A percentile compares a stretch with the other conserved stretches of the same genome.
These are phyloP conservation scores for Nothophoma quercina DNA, from an alignment of 2,329 filamentous ascomycete genomes.

Conservation along the genomic window DNA sequence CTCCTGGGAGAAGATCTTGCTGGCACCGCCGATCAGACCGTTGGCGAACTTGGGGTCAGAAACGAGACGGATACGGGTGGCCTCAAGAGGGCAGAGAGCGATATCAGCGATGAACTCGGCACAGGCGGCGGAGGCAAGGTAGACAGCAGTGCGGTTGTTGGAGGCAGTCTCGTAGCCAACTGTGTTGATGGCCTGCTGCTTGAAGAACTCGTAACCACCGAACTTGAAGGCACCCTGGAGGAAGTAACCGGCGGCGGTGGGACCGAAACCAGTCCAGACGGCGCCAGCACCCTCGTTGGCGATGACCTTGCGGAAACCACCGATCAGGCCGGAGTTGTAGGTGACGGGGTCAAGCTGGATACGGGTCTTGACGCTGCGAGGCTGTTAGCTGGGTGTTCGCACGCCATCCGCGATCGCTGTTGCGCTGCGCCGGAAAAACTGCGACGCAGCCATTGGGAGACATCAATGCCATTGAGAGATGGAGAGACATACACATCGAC, in stretches of 20 bases:
- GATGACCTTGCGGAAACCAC: constrained; percentile 86
- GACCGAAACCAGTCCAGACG: constrained; percentile 84
- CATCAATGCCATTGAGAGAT: constrained; percentile 6
- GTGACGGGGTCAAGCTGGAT: constrained; percentile 90
- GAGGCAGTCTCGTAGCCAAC: constrained; percentile 73
- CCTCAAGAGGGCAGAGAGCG: constrained; percentile 89
- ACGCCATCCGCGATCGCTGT: constrained; percentile 21
- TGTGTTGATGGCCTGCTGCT: constrained; percentile 84
- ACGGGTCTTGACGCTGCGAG: constrained; percentile 84
- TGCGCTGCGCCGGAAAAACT: constrained; percentile 19
- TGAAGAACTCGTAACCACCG: constrained; percentile 96
- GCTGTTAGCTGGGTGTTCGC: constrained; percentile 32
- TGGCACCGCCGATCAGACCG: constrained; percentile 79
- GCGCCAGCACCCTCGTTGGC: constrained; percentile 80
- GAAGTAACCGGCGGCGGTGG: constrained; percentile 90
- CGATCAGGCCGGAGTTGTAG: constrained; percentile 88
- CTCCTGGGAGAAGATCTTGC: constrained; percentile 83
- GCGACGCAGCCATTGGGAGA: constrained; percentile 39
- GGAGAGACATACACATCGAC: constrained; percentile 91
- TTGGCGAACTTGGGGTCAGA: constrained; percentile 85
- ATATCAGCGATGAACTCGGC: constrained; percentile 77
- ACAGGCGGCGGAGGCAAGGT: constrained; percentile 70
- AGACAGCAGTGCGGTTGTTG: constrained; percentile 82
- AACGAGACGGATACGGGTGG: constrained; percentile 91
- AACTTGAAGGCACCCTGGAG: constrained; percentile 94